Evolutionary conservation across 2,329 filamentous ascomycete genomes (phyloP).

Genomic region (Knufia fluminis): DNA sequence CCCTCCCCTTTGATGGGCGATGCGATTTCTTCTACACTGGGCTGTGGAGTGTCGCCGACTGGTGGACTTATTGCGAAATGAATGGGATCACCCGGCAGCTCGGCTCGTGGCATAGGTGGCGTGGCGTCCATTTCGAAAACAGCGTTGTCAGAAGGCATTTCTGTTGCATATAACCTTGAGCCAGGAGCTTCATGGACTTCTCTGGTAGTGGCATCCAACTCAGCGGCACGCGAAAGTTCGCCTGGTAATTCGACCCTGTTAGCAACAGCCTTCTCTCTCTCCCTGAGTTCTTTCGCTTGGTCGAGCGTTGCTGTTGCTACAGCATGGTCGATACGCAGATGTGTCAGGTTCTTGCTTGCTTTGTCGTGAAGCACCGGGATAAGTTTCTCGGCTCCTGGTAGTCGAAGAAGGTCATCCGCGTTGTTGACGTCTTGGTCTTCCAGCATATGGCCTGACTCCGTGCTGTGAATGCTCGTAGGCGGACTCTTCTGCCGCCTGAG

Average conservation of each 20-base stretch:
- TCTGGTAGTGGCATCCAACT: constrained; percentile 24
- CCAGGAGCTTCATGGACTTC: constrained; percentile 20
- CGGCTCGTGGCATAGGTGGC: constrained; percentile 27
- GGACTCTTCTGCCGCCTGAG: constrained; percentile 2
- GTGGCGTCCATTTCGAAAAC: constrained; percentile 33
- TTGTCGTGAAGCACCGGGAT: constrained; percentile 41
- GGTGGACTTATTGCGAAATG: constrained; percentile 27
- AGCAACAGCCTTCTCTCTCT: constrained; percentile 25
- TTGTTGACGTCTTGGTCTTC: constrained; percentile 14
- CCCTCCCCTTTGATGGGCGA: constrained; percentile 21
- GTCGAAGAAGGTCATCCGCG: constrained; percentile 24
- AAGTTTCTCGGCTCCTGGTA: constrained; percentile 47
- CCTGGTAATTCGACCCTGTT: constrained; percentile 13
- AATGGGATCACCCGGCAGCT: constrained; percentile 30
- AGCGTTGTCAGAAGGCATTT: constrained; percentile 27
- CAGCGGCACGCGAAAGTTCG: constrained; percentile 16
- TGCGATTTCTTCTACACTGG: constrained; percentile 16
- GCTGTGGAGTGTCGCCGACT: constrained; percentile 28
- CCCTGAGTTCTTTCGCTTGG: not conserved
- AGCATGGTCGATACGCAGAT: constrained; percentile 47
- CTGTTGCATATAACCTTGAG: constrained; percentile 22
- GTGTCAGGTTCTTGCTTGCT: constrained; percentile 41
- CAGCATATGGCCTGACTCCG: not conserved
- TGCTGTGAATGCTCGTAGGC: constrained; percentile 4
- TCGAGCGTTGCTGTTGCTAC: constrained; percentile 42